These are phyloP conservation scores for Aspergillus intermedius DNA, from an alignment of 2,329 filamentous ascomycete species.

Conservation along the genomic window DNA sequence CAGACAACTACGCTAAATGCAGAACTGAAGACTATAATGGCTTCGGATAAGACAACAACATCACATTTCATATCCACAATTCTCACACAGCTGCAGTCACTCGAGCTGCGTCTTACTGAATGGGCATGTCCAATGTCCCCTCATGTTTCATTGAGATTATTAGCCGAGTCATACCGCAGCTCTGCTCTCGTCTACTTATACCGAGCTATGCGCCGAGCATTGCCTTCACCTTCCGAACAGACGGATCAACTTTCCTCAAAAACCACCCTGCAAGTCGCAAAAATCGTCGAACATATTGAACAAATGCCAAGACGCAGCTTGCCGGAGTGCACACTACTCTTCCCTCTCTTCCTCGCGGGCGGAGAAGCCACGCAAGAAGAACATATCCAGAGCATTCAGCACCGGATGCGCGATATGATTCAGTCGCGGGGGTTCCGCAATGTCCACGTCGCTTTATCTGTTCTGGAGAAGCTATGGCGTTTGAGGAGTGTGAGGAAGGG, in stretches of 20 bases:
- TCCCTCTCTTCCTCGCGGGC: slow-evolving; percentile 6
- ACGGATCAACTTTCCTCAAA: not conserved
- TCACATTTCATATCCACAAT: no score
- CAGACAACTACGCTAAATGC: slow-evolving; percentile 2
- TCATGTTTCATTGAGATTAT: slow-evolving; percentile 2
- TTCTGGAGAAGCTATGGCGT: slow-evolving; percentile 7
- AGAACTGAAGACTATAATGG: not conserved
- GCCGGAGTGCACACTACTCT: not conserved
- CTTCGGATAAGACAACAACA: no score
- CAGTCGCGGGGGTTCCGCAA: slow-evolving; percentile 10
- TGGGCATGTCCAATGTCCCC: slow-evolving; percentile 4
- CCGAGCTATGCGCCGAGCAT: not conserved
- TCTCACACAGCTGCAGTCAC: not conserved
- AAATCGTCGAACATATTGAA: not conserved
- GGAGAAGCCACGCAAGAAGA: slow-evolving; percentile 6
- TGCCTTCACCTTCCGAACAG: not conserved
- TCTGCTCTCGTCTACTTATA: slow-evolving; percentile 6
- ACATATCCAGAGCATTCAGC: slow-evolving; percentile 3
- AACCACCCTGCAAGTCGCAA: not conserved
- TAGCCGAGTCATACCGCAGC: slow-evolving; percentile 7
- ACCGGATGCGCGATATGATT: slow-evolving; percentile 11
- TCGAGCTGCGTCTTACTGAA: slow-evolving; percentile 1
- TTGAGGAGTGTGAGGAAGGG: not conserved
- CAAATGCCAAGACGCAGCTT: not conserved
- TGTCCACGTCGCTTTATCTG: slow-evolving; percentile 7